A percentile compares a stretch with the other conserved stretches of the same genome.
phyloP scores from a whole-genome alignment of 139 green algal genomes.

The Auxenochlorella pyrenoidosa region DNA sequence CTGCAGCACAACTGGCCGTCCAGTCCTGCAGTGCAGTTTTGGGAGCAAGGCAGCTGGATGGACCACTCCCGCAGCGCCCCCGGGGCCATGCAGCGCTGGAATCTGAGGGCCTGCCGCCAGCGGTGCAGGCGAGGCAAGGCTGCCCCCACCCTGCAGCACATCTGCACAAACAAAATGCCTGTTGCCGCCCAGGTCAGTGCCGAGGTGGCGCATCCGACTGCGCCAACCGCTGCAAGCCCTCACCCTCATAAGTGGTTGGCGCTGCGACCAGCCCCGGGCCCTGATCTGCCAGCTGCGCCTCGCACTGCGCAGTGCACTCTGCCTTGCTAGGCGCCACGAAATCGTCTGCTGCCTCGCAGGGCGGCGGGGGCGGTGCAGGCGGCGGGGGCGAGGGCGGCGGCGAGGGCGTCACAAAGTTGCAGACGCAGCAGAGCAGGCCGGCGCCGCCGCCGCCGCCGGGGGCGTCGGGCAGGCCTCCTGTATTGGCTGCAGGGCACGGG shows the following conservation, averaged over 20 bases:
- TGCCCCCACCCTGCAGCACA: too few relatives aligned
- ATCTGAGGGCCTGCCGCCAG: too few relatives aligned
- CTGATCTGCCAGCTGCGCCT: background rate
- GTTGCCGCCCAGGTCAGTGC: too few relatives aligned
- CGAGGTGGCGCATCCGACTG: background rate
- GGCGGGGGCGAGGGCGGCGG: constrained; percentile 5
- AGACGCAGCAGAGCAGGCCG: constrained; percentile 24
- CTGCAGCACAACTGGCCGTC: background rate
- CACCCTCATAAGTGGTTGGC: background rate
- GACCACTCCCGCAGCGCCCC: background rate
- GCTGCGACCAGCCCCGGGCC: background rate
- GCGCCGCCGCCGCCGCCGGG: background rate
- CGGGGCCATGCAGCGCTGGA: too few relatives aligned
- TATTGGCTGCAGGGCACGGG: background rate
- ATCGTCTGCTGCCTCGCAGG: background rate
- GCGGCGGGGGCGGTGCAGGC: background rate
- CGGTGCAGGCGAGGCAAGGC: too few relatives aligned
- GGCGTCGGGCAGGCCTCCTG: background rate
- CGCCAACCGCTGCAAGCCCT: too few relatives aligned
- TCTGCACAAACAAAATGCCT: too few relatives aligned
- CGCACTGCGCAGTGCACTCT: background rate
- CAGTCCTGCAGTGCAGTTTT: background rate
- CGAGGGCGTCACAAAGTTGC: constrained; percentile 4
- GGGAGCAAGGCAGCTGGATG: background rate
- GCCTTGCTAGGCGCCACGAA: background rate